A percentile compares a stretch with the other conserved stretches of the same genome.
These are phyloP conservation scores for Saturnispora bothae DNA, from an alignment of 805 yeast species.

Conservation along the genomic window DNA sequence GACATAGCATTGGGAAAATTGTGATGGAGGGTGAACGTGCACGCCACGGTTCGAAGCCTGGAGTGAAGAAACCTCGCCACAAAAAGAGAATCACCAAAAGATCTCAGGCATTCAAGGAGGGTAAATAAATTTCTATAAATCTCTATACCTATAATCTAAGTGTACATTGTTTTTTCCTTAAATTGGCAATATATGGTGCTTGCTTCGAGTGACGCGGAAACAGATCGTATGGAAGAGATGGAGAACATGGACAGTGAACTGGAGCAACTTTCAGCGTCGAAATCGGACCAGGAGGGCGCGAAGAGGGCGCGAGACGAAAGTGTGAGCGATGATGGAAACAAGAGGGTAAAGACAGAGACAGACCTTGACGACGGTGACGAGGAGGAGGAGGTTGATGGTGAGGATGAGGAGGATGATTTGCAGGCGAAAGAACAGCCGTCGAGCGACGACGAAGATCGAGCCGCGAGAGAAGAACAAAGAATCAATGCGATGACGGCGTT, in stretches of 20 bases:
- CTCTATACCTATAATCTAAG: too few species aligned
- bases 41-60: constrained; percentile 43
- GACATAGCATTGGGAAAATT: constrained; percentile 51
- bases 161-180: background rate
- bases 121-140: background rate
- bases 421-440: constrained; percentile 18
- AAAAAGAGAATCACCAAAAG: constrained; percentile 41
- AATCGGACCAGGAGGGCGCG: constrained; percentile 1
- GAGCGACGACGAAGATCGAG: constrained; percentile 19
- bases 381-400: constrained; percentile 11
- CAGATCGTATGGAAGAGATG: constrained; percentile 64
- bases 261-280: constrained; percentile 18
- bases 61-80: constrained; percentile 54
- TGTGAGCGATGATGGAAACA: constrained; percentile 16
- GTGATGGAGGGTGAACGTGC: constrained; percentile 74
- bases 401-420: constrained; percentile 13
- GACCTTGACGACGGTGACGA: constrained; percentile 14
- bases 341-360: constrained; percentile 14
- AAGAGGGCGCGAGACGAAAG: constrained; percentile 10
- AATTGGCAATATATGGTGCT: background rate
- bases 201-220: constrained; percentile 73
- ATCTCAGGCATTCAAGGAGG: constrained; percentile 27
- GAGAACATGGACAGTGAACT: constrained; percentile 47
- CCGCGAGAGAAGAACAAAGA: constrained; percentile 33
- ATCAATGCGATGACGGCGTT: constrained; percentile 61